Base-by-base conservation (phyloP, 2,329 filamentous ascomycete species). In the Endoconidiophora polonica region DNA sequence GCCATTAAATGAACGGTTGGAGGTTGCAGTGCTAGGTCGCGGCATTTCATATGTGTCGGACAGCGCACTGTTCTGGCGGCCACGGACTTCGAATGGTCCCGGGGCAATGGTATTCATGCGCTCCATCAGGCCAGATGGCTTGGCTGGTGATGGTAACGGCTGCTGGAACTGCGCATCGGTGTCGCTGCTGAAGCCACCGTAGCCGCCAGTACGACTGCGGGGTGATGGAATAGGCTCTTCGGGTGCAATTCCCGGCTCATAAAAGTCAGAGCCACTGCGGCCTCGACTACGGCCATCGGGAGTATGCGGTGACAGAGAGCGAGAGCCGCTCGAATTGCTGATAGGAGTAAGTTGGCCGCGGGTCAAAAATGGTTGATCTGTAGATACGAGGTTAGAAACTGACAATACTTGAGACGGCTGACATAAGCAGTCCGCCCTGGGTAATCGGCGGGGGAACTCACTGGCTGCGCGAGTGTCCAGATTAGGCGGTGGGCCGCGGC, bases 61-160 rank as follows among this genome's bases (percentile, higher is more conserved):
- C 14, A 50, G 29, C 55, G 55, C 56, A 55, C 58, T 49, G 58
- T 56, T 43, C 52, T 3, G 63, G 59, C 26, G 62, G 58, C 38
- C 63, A 65, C 56, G 65, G 63, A 55, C 61, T 55, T 78, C 76
- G 57, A 85, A 83, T 0, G 81, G 80, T 0, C 78, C 80, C 1
- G 80, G 76, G 1, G 76, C 70, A 58, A 84, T 80, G 6, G 67
- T 72, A 56, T 83, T 74, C 70, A 84, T 76, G 47, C 77, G 73
- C 54, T 75, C 71, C 56, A 82, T 58, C 24, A 85, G 58, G 37
- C 59, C 67, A 4, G 61, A 56, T 44, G 58, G 57, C 24, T 56
- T 56, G 14, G 56, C 50, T 6, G 75, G 73, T 54, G 69, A 77
- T 18, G 67, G 61, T 3, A 71, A 66, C 20, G 69, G 69, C 57